Evolutionary conservation across 2,329 filamentous ascomycete genomes (phyloP).

Genomic region (Fusarium decemcellulare): DNA sequence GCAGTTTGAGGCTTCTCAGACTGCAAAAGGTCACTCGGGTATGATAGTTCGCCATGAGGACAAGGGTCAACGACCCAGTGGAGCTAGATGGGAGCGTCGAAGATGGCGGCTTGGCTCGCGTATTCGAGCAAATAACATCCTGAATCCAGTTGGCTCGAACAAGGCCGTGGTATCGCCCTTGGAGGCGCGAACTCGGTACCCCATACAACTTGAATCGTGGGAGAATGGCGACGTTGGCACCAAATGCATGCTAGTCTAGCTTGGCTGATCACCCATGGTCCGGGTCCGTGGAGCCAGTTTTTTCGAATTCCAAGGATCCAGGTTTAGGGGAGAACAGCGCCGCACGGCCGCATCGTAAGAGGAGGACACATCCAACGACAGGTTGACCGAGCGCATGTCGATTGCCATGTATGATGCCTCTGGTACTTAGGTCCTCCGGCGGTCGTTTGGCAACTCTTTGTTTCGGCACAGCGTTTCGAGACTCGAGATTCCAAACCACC

Average conservation of each 20-base stretch:
- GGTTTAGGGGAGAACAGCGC: conserved; percentile 21
- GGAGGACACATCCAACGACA: background rate
- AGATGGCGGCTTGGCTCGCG: conserved; percentile 22
- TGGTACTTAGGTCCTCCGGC: no score
- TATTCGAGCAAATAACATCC: conserved; percentile 31
- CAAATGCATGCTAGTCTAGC: conserved; percentile 19
- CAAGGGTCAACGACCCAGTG: background rate
- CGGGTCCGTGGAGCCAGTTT: conserved; percentile 39
- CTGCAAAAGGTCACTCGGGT: background rate
- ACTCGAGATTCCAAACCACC: no score
- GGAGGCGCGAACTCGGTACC: background rate
- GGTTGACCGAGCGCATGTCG: background rate
- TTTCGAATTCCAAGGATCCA: conserved; percentile 7
- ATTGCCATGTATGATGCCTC: no score
- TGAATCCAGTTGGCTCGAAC: background rate
- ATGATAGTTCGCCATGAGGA: conserved; percentile 1
- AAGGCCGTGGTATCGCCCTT: no score
- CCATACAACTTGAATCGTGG: background rate
- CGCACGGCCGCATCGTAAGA: conserved; percentile 7
- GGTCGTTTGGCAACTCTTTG: no score
- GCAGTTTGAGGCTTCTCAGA: background rate
- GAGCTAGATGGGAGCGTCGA: background rate
- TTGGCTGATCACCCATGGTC: conserved; percentile 39
- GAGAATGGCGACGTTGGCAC: conserved; percentile 5
- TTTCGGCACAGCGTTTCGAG: no score